Evolutionary conservation across 2,329 filamentous ascomycete genomes (phyloP).

Genomic region (Ophiostoma piceae): DNA sequence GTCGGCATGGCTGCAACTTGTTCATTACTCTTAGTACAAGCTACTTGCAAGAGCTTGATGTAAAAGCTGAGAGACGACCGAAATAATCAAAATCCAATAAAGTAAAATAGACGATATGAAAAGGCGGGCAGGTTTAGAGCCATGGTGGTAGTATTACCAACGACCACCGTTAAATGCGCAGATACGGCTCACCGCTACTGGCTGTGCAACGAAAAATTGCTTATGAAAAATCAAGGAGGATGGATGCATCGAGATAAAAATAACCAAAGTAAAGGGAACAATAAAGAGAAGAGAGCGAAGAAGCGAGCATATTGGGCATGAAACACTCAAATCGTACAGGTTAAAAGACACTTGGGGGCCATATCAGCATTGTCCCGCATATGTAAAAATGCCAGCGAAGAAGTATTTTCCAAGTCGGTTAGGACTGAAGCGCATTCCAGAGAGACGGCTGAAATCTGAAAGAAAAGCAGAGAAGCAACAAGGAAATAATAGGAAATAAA

Average conservation of each 20-base stretch:
- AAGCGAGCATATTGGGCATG: neutral
- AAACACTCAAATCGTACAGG: neutral
- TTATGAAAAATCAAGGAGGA: neutral
- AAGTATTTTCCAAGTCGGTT: neutral
- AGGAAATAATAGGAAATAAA: neutral
- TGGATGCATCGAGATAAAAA: neutral
- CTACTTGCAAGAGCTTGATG: too few relatives aligned
- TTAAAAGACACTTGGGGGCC: neutral
- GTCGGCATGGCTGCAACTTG: too few relatives aligned
- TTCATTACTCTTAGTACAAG: too few relatives aligned
- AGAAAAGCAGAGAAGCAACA: neutral
- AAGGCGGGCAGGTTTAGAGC: neutral
- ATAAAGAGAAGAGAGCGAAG: neutral
- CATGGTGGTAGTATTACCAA: neutral
- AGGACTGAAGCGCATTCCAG: neutral
- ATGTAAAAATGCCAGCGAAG: slow-evolving; percentile 11
- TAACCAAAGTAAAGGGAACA: neutral
- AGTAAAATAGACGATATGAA: neutral
- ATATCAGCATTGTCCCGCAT: slow-evolving; percentile 5
- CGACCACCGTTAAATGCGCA: neutral
- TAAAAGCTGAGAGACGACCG: too few relatives aligned
- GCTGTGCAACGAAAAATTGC: neutral
- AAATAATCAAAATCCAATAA: too few relatives aligned
- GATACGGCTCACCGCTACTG: neutral
- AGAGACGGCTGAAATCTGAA: neutral